phyloP scores from a whole-genome alignment of 352 stramenopile species.

The Paralagenidium karlingii region DNA sequence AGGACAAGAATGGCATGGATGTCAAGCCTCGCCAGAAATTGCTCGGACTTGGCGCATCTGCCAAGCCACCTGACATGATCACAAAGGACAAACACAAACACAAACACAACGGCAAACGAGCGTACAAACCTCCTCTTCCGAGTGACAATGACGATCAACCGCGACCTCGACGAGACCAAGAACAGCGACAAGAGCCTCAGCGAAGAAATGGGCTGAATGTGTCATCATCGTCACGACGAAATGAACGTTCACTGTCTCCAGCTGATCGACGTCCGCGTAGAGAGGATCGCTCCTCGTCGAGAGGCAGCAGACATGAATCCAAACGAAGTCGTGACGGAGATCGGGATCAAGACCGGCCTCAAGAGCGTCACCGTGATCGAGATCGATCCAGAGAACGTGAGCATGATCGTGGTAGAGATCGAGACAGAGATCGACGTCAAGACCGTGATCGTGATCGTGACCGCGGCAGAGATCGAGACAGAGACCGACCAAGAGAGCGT shows the following conservation, averaged over 20 bases:
- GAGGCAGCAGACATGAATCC: constrained; percentile 1
- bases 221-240: constrained; percentile 6
- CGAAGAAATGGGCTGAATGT: constrained; percentile 1
- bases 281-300: no score
- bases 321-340: constrained; percentile 5
- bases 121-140: constrained; percentile 1
- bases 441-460: constrained; percentile 11
- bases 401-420: constrained; percentile 4
- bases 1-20: constrained; percentile 18
- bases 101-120: constrained; percentile 1
- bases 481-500: background rate
- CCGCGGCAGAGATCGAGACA: constrained; percentile 2
- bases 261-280: no score
- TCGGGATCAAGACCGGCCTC: constrained; percentile 3
- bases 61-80: no score
- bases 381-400: constrained; percentile 3
- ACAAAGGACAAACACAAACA: no score
- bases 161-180: constrained; percentile 2
- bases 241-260: no score
- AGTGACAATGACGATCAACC: constrained; percentile 3
- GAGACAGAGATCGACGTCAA: constrained; percentile 3
- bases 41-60: constrained; percentile 89
- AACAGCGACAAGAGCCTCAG: constrained; percentile 5
- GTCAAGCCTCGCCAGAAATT: constrained; percentile 82
- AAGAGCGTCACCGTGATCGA: constrained; percentile 5